Base-by-base conservation (phyloP, 108 stramenopile genomes). In the Licmophora abbreviata region DNA sequence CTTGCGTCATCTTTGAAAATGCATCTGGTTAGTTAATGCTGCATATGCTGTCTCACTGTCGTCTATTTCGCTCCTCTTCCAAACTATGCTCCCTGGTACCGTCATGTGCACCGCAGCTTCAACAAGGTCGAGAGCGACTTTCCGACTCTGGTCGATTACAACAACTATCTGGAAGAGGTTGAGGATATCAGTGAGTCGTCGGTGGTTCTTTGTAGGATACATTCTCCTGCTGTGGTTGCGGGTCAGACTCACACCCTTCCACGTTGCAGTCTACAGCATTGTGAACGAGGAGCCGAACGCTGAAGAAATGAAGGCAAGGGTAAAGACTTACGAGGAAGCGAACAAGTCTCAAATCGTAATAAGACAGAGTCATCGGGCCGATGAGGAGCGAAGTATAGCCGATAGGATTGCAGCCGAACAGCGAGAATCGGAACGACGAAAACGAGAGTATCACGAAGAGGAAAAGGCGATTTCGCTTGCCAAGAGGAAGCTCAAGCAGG, bases 271-370 rank as follows among this genome's bases (percentile, higher is more conserved):
- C 25, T 91, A 69, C 47, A 64, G 69, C 26, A 91, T 91, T 61
- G 88, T 91, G 38, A 86, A 91, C 56, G 88, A 91, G 54, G 88
- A 91, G 48, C 81, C 84, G 14, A 82, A 81, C 51, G 88, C 88
- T 4, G 88, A 91, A 61, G 88, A 83, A 63, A 70, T 69, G 52
- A 91, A 91, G 58, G 65, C 71, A 0, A 77, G 76, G 51, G 75
- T 86, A 31, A 91, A 84, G 44, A 63, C 62, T 0, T 83, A 91
- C 48, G 88, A 91, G 50, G 74, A 84, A 56, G 69, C 67, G 8
- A 69, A 91, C 54, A 63, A 75, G 29, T 54, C 84, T 9, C 69
- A 79, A 51, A 91, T 91, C 53, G 88, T 85, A 11, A 79, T 85
- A 50, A 73, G 88, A 29, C 88, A 91, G 59, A 81, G 79, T 10